Conservation (phyloP, 495 filamentous ascomycete genomes). For the Tuber microsphaerosporum region DNA sequence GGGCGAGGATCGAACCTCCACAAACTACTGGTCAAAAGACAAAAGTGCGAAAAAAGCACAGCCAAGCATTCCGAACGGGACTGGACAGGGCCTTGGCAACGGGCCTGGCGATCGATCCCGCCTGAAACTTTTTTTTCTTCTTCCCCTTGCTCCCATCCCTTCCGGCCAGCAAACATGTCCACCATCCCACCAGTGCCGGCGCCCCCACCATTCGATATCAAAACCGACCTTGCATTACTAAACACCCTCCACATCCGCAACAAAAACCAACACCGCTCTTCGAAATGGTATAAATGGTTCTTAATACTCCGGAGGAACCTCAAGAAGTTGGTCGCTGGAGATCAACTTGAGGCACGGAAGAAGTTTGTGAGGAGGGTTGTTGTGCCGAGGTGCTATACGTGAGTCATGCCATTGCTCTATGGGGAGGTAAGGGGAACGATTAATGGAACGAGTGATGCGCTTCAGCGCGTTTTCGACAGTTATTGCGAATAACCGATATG, state of each 20-base stretch:
- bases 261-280: conserved; percentile 67
- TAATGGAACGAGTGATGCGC: conserved; percentile 2
- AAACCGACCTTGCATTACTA: conserved; percentile 48
- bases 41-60: not conserved
- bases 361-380: conserved; percentile 31
- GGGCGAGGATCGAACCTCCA: not conserved
- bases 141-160: not conserved
- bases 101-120: not conserved
- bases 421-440: no score
- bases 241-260: conserved; percentile 67
- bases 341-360: conserved; percentile 31
- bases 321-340: conserved; percentile 46
- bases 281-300: conserved; percentile 68
- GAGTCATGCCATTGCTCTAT: conserved; percentile 5
- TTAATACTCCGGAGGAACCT: conserved; percentile 59
- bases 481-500: conserved; percentile 63
- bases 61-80: not conserved
- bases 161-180: conserved; percentile 1
- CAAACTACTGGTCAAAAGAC: not conserved
- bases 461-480: conserved; percentile 61
- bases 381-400: conserved; percentile 34
- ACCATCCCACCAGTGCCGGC: conserved; percentile 18
- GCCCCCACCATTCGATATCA: conserved; percentile 27
- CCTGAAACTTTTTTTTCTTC: not conserved
- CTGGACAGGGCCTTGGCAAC: not conserved